phyloP scores from a whole-genome alignment of 495 filamentous ascomycete species.

The Trichocladium uniseriatum region DNA sequence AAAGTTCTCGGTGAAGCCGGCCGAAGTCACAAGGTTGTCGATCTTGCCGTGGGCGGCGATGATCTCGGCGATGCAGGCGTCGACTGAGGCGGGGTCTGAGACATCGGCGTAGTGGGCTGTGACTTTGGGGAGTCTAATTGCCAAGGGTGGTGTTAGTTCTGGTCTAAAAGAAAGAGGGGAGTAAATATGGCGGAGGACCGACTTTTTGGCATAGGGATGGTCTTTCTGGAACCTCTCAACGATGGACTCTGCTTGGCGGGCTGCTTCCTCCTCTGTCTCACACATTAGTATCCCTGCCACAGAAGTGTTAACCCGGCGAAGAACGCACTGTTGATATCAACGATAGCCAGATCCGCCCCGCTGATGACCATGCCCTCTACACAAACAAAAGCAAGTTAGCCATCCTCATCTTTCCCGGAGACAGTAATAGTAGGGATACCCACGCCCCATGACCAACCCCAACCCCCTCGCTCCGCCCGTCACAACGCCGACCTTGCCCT shows the following conservation, averaged over 20 bases:
- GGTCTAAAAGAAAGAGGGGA: too few species aligned
- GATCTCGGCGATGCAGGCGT: conserved; percentile 59
- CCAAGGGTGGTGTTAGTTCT: too few species aligned
- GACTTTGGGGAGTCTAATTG: conserved; percentile 71
- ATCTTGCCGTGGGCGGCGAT: conserved; percentile 62
- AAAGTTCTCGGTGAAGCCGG: conserved; percentile 94
- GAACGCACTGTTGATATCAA: conserved; percentile 79
- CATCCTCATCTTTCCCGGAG: neutral
- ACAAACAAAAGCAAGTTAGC: neutral
- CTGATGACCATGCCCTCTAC: conserved; percentile 66
- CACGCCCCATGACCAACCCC: conserved; percentile 76
- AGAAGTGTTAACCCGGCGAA: neutral
- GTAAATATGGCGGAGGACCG: conserved; percentile 18
- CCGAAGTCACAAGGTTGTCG: conserved; percentile 88
- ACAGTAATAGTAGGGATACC: neutral
- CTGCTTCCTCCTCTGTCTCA: conserved; percentile 67
- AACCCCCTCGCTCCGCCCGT: conserved; percentile 81
- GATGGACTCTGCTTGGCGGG: conserved; percentile 59
- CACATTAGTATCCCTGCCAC: neutral
- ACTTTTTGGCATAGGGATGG: conserved; percentile 67
- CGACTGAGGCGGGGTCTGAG: conserved; percentile 66
- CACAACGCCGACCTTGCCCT: conserved; percentile 67
- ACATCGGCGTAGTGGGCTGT: conserved; percentile 89
- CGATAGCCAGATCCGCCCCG: conserved; percentile 82
- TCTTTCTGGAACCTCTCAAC: conserved; percentile 64